Conservation (phyloP, 2,329 filamentous ascomycete genomes). For the Colletotrichum melonis region DNA sequence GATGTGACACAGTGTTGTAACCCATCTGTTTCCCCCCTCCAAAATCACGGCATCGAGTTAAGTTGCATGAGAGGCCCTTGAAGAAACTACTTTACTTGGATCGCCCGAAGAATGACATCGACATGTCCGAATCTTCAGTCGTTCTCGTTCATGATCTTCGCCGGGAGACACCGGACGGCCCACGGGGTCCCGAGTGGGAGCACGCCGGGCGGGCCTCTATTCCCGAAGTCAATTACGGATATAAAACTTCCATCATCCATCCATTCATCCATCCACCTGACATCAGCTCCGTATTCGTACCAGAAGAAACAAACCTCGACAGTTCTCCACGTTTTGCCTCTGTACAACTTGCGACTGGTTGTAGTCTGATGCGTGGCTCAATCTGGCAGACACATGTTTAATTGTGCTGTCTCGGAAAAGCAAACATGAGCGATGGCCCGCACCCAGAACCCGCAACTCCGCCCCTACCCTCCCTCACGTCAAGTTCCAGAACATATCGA, state of each 20-base stretch:
- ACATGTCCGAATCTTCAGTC: neutral
- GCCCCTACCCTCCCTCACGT: neutral
- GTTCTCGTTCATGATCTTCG: neutral
- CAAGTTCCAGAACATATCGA: neutral
- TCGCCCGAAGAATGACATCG: slow-evolving; percentile 1
- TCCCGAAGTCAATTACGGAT: neutral
- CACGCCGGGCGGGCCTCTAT: neutral
- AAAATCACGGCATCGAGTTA: neutral
- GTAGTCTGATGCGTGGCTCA: neutral
- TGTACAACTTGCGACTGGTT: neutral
- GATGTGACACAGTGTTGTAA: slow-evolving; percentile 29
- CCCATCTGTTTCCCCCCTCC: slow-evolving; percentile 11
- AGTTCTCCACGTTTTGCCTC: neutral
- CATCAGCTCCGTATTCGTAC: too few species aligned
- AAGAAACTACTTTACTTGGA: slow-evolving; percentile 13
- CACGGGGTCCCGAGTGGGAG: neutral
- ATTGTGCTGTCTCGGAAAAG: neutral
- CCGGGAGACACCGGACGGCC: too few species aligned
- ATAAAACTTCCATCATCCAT: neutral
- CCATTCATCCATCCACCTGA: neutral
- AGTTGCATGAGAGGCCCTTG: neutral
- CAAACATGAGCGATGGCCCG: neutral
- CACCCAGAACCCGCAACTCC: neutral
- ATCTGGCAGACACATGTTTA: neutral
- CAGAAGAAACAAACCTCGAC: neutral